These are phyloP conservation scores for Nyctanthes arbortristis DNA, from an alignment of 257 asterid genomes.

Conservation along the genomic window DNA sequence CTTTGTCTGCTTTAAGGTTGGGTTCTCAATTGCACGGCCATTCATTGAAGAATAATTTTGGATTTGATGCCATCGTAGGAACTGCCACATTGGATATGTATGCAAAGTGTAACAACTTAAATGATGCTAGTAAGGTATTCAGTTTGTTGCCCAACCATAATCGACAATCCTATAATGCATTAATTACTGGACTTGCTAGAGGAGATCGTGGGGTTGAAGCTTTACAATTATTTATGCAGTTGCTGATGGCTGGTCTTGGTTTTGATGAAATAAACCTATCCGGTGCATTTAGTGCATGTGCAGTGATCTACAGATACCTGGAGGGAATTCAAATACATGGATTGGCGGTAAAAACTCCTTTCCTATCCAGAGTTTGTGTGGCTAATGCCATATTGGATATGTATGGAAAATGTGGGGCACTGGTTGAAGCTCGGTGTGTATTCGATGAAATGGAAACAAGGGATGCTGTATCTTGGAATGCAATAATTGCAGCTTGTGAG, in stretches of 20 bases:
- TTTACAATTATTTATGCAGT: conserved; percentile 45
- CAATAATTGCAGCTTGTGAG: conserved; percentile 81
- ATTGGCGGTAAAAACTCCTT: conserved; percentile 62
- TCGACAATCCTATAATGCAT: conserved; percentile 76
- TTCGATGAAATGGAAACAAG: conserved; percentile 69
- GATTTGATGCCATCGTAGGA: conserved; percentile 64
- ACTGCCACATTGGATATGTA: conserved; percentile 86
- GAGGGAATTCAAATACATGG: conserved; percentile 77
- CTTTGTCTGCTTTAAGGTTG: conserved; percentile 46
- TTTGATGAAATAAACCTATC: conserved; percentile 78
- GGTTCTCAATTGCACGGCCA: conserved; percentile 83
- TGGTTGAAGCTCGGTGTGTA: conserved; percentile 56
- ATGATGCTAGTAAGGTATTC: conserved; percentile 60
- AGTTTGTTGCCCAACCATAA: conserved; percentile 50
- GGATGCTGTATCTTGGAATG: conserved; percentile 91
- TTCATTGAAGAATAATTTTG: conserved; percentile 65
- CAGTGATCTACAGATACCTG: conserved; percentile 49
- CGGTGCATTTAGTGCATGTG: conserved; percentile 74
- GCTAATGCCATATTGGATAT: conserved; percentile 78
- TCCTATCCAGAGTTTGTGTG: conserved; percentile 54
- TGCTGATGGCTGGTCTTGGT: conserved; percentile 62
- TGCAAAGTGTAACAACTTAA: conserved; percentile 56
- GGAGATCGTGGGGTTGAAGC: conserved; percentile 62
- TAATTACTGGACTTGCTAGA: conserved; percentile 71
- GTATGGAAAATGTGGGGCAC: conserved; percentile 83